Conservation (phyloP, 805 yeast species). For the Candida railenensis region DNA sequence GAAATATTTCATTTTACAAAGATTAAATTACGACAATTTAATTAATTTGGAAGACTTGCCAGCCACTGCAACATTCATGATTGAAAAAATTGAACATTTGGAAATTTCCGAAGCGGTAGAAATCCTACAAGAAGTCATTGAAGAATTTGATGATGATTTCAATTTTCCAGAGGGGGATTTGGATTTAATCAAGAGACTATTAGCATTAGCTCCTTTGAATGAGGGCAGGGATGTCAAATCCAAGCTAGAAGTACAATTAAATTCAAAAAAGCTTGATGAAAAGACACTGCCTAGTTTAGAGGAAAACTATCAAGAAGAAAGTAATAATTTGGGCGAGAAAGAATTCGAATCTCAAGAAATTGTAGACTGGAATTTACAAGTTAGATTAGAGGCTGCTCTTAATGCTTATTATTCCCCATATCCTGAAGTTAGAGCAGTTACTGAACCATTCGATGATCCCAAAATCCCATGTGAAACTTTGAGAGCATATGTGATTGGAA, state of each 20-base stretch:
- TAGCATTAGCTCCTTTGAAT: constrained; percentile 4
- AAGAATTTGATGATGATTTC: constrained; percentile 46
- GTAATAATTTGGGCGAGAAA: neutral
- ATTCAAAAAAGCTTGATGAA: constrained; percentile 3
- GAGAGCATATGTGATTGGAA: constrained; percentile 51
- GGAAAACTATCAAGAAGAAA: neutral
- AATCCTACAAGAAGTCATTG: constrained; percentile 39
- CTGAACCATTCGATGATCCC: constrained; percentile 36
- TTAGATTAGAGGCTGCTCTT: constrained; percentile 42
- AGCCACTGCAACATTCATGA: constrained; percentile 34
- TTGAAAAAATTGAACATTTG: constrained; percentile 36
- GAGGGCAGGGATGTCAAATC: neutral
- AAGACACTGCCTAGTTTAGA: constrained; percentile 12
- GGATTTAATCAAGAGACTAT: constrained; percentile 24
- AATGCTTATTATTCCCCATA: constrained; percentile 32
- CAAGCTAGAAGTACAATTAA: neutral
- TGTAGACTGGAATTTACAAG: constrained; percentile 23
- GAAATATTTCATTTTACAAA: constrained; percentile 24
- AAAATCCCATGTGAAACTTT: constrained; percentile 34
- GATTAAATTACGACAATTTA: constrained; percentile 26
- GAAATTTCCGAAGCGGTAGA: constrained; percentile 37
- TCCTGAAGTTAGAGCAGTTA: constrained; percentile 30
- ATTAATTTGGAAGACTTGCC: constrained; percentile 28
- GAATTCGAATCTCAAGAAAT: constrained; percentile 8
- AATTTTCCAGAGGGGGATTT: constrained; percentile 42